Conservation (phyloP, 176 grass and related monocot genomes). For the Chrysopogon serrulatus region DNA sequence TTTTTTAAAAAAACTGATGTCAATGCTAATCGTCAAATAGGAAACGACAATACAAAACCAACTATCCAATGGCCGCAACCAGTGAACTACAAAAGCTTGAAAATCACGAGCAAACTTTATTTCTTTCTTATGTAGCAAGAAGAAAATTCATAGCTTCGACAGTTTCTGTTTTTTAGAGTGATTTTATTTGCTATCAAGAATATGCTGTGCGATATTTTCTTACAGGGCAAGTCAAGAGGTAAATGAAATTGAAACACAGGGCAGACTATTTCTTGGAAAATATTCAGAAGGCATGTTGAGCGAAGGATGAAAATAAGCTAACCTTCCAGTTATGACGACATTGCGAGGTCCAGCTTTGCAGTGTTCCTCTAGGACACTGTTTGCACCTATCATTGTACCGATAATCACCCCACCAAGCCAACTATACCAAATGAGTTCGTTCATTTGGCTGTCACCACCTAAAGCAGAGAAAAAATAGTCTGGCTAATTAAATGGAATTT, state of each 20-base stretch:
- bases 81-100: not conserved
- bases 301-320: conserved; percentile 20
- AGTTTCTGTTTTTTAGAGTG: not conserved
- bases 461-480: not conserved
- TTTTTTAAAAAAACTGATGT: conserved; percentile 13
- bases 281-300: not conserved
- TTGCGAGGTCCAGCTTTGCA: conserved; percentile 96
- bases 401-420: conserved; percentile 98
- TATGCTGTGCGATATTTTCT: not conserved
- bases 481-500: conserved; percentile 6
- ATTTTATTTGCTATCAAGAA: not conserved
- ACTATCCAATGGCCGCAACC: not conserved
- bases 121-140: not conserved
- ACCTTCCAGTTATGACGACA: conserved; percentile 98
- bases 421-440: conserved; percentile 96
- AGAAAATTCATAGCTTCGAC: not conserved
- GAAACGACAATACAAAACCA: conserved; percentile 7
- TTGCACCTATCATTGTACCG: conserved; percentile 89
- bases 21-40: conserved; percentile 14
- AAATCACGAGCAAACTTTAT: not conserved
- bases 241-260: not conserved
- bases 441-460: conserved; percentile 86
- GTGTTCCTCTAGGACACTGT: conserved; percentile 89
- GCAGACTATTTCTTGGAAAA: not conserved
- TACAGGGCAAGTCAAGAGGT: not conserved